phyloP scores from a whole-genome alignment of 2,329 filamentous ascomycete species.

The Fusarium nurragi region DNA sequence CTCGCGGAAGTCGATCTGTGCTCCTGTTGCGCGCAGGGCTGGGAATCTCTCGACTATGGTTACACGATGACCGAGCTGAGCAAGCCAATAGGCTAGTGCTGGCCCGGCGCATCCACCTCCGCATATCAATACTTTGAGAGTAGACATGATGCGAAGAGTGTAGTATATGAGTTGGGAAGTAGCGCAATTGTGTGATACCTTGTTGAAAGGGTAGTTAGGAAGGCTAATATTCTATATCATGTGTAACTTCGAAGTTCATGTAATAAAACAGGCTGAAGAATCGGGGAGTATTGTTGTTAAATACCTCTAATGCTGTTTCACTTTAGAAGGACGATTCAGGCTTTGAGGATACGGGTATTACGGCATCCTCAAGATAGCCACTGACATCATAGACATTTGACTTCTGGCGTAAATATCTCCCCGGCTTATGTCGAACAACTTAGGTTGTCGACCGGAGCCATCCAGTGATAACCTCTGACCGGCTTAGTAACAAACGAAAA shows the following conservation, averaged over 20 bases:
- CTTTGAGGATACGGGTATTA: not conserved
- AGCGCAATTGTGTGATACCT: not conserved
- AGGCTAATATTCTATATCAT: not conserved
- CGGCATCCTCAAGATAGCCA: not conserved
- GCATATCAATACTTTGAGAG: conserved; percentile 41
- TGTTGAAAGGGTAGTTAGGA: not conserved
- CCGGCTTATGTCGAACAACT: not conserved
- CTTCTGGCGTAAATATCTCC: not conserved
- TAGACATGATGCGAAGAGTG: not conserved
- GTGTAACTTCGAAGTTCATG: not conserved
- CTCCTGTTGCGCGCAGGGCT: conserved; percentile 18
- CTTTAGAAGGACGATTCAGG: not conserved
- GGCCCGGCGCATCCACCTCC: conserved; percentile 50
- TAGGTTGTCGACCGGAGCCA: not conserved
- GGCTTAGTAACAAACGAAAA: too few relatives aligned
- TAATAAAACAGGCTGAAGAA: not conserved
- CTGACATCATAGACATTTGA: conserved; percentile 1
- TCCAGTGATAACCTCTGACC: too few relatives aligned
- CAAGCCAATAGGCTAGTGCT: conserved; percentile 46
- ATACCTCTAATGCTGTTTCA: not conserved
- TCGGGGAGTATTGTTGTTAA: not conserved
- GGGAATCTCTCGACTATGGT: conserved; percentile 54
- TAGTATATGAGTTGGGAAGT: not conserved
- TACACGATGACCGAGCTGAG: conserved; percentile 44
- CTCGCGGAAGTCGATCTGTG: conserved; percentile 29